These are phyloP conservation scores for Pestalotiopsis sp. DNA, from an alignment of 2,329 filamentous ascomycete species.

Conservation along the genomic window DNA sequence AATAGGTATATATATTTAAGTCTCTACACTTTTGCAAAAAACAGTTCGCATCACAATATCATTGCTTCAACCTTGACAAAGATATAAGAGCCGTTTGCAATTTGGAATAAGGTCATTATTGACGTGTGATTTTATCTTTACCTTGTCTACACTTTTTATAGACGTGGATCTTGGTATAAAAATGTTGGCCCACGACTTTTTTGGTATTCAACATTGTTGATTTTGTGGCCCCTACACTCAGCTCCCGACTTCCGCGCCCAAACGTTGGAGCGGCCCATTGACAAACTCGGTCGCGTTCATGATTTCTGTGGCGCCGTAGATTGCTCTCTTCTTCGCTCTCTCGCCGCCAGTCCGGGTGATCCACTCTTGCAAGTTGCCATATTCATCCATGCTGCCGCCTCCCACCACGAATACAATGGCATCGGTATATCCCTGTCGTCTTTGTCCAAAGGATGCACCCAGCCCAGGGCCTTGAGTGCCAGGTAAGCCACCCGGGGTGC, in stretches of 20 bases:
- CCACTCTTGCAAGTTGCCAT: slow-evolving; percentile 97
- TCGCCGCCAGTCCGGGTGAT: slow-evolving; percentile 74
- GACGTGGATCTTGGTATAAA: no score
- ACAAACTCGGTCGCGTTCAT: slow-evolving; percentile 72
- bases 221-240: background rate
- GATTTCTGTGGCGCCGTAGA: slow-evolving; percentile 92
- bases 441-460: slow-evolving; percentile 85
- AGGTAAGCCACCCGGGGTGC: slow-evolving; percentile 37
- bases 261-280: slow-evolving; percentile 61
- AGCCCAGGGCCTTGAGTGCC: slow-evolving; percentile 63
- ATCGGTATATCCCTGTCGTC: slow-evolving; percentile 86
- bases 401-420: slow-evolving; percentile 94
- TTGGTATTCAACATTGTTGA: background rate
- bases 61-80: no score
- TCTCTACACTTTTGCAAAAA: no score
- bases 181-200: no score
- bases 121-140: no score
- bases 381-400: slow-evolving; percentile 98
- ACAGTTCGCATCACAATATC: no score
- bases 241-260: slow-evolving; percentile 60
- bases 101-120: no score
- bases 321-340: slow-evolving; percentile 74
- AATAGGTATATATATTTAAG: no score
- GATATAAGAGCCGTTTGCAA: no score
- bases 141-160: no score